Conservation (phyloP, 805 yeast genomes). For the Candida ponderosae region DNA sequence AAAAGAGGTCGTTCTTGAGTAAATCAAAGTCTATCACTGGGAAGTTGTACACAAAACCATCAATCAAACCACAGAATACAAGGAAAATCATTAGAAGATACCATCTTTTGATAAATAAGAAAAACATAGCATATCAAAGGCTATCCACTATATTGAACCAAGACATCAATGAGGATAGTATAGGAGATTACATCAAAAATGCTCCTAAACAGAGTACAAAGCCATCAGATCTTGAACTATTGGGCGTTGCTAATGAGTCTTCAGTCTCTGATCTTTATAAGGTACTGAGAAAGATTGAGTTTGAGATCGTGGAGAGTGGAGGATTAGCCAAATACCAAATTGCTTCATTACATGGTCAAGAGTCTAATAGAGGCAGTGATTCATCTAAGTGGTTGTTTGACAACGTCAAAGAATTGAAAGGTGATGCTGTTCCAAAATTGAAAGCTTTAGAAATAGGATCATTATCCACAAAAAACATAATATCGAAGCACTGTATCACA, state of each 20-base stretch:
- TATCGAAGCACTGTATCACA: constrained; percentile 31
- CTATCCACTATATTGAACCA: constrained; percentile 18
- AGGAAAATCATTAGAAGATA: constrained; percentile 70
- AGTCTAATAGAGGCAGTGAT: constrained; percentile 76
- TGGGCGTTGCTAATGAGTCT: constrained; percentile 7
- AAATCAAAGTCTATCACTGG: constrained; percentile 20
- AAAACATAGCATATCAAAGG: constrained; percentile 29
- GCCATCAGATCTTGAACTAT: constrained; percentile 12
- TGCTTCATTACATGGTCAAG: constrained; percentile 85
- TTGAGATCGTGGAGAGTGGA: constrained; percentile 57
- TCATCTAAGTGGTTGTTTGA: constrained; percentile 75
- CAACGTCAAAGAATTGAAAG: constrained; percentile 46
- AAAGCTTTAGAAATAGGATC: constrained; percentile 80
- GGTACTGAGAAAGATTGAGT: constrained; percentile 47
- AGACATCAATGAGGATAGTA: constrained; percentile 17
- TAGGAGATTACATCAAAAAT: constrained; percentile 6
- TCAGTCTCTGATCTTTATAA: constrained; percentile 14
- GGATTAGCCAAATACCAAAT: constrained; percentile 75
- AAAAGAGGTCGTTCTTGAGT: constrained; percentile 7
- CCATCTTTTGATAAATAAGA: constrained; percentile 61
- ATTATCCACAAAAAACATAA: constrained; percentile 56
- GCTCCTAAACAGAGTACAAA: constrained; percentile 1
- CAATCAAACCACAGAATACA: constrained; percentile 62
- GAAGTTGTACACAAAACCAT: constrained; percentile 28
- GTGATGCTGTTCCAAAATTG: constrained; percentile 4